Conservation (phyloP, 2,329 filamentous ascomycete species). For the Aspergillus clavatus region DNA sequence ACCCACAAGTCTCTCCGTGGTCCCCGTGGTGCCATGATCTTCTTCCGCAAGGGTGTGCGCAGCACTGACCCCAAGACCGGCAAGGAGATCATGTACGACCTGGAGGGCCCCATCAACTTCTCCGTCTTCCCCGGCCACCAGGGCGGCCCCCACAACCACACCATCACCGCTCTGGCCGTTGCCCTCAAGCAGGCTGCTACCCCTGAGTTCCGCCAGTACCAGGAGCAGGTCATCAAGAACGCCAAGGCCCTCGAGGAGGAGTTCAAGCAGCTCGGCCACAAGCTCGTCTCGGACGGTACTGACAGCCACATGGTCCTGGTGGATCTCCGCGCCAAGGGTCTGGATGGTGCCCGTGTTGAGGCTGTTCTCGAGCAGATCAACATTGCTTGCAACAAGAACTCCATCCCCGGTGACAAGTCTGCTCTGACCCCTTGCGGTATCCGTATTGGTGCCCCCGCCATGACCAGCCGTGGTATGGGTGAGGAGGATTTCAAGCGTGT, state of each 20-base stretch:
- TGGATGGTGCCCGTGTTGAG: slow-evolving; percentile 91
- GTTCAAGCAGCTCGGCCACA: slow-evolving; percentile 67
- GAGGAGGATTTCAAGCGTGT: slow-evolving; percentile 89
- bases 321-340: slow-evolving; percentile 80
- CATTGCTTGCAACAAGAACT: slow-evolving; percentile 99
- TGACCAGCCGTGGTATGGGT: slow-evolving; percentile 93
- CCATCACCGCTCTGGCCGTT: slow-evolving; percentile 90
- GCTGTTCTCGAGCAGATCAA: slow-evolving; percentile 95
- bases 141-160: slow-evolving; percentile 97
- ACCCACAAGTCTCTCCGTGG: slow-evolving; percentile 97
- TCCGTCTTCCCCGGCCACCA: slow-evolving; percentile 98
- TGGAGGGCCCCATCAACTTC: slow-evolving; percentile 88
- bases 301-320: slow-evolving; percentile 95
- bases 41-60: slow-evolving; percentile 90
- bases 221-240: slow-evolving; percentile 83
- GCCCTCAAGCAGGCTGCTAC: slow-evolving; percentile 90
- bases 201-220: slow-evolving; percentile 87
- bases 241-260: slow-evolving; percentile 80
- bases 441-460: slow-evolving; percentile 93
- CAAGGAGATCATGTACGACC: slow-evolving; percentile 79
- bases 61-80: slow-evolving; percentile 79
- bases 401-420: slow-evolving; percentile 94
- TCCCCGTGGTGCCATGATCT: slow-evolving; percentile 94
- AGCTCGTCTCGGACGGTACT: slow-evolving; percentile 86
- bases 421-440: slow-evolving; percentile 91